These are phyloP conservation scores for Grosmannia serpens DNA, from an alignment of 2,329 filamentous ascomycete genomes.

Conservation along the genomic window DNA sequence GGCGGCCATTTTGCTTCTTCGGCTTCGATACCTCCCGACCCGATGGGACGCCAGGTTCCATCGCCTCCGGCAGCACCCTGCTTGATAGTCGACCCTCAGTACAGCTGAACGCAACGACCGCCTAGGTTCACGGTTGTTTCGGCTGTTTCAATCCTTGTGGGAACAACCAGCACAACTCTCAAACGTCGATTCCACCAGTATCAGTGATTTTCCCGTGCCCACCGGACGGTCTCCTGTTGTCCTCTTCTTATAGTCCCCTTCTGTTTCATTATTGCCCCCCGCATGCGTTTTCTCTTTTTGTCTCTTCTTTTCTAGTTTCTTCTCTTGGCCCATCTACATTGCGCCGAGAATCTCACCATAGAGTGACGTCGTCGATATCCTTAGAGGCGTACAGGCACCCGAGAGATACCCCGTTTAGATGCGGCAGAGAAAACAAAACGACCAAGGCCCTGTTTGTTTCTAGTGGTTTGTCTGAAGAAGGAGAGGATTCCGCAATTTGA, in stretches of 20 bases:
- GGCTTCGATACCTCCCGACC: neutral
- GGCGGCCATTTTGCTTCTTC: conserved; percentile 5
- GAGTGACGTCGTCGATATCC: neutral
- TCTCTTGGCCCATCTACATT: neutral
- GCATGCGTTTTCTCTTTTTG: neutral
- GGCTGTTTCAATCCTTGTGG: conserved; percentile 26
- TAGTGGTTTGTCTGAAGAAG: no score
- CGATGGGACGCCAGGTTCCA: conserved; percentile 7
- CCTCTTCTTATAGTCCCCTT: neutral
- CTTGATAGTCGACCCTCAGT: conserved; percentile 10
- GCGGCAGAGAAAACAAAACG: no score
- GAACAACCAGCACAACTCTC: conserved; percentile 26
- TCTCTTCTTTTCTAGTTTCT: neutral
- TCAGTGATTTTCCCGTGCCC: conserved; percentile 13
- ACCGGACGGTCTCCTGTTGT: neutral
- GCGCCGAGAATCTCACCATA: neutral
- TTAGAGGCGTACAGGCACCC: neutral
- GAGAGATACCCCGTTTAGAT: no score
- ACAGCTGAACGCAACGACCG: conserved; percentile 8
- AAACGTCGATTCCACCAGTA: conserved; percentile 25
- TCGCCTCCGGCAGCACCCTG: conserved; percentile 13
- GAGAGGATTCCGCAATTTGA: no score
- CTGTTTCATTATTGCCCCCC: neutral
- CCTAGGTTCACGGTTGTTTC: conserved; percentile 25
- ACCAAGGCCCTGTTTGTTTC: no score